Evolutionary conservation across 805 yeast genomes (phyloP), one percentile per base, ranked within the genome.

Genomic region (Phaffomyces opuntiae): DNA sequence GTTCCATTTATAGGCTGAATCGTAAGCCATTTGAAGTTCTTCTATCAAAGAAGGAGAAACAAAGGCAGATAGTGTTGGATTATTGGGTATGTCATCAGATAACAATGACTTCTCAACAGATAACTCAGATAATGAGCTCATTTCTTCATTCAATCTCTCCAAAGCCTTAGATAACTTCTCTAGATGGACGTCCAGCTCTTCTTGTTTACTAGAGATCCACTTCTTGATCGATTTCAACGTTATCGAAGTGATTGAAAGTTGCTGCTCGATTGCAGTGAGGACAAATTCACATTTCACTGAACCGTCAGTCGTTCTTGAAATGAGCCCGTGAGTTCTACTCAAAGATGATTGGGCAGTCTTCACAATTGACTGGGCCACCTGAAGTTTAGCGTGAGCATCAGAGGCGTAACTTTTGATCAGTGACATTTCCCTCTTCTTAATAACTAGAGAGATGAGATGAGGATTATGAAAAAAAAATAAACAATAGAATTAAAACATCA

Each of bases 211-310:
- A 53, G 56, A 57, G 24, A 61, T 34, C 16, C 53, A 54, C 36
- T 62, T 52, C 11, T 63, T 66, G 9, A 63, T 60, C 3, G 68
- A 66, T 51, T 50, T 47, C 59, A 40, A 53, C 52, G 65, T 51
- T 24, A 59, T 60, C 41, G 64, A 61, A 33, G 79, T 56, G 38
- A 75, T 55, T 29, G 67, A 54, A 49, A 75, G 60, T 56, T 80
- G 85, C 39, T 72, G 74, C 26, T 63, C 64, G 14, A 71, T 56
- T 14, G 83, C 70, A 37, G 65, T 70, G 21, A 69, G 57, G 38
- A 76, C 56, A 52, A 74, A 81, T 29, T 64, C 64, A 9, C 72
- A 59, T 43, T 67, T 69, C 3, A 76, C 70, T 9, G 40, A 21
- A 7, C 21, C 13, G 13, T 19, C 37, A 5, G 44, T 40, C 9